Evolutionary conservation across 1,284 basidiomycete species (phyloP), one percentile per base, ranked within the genome.

Genomic region (Moniliophthora roreri): DNA sequence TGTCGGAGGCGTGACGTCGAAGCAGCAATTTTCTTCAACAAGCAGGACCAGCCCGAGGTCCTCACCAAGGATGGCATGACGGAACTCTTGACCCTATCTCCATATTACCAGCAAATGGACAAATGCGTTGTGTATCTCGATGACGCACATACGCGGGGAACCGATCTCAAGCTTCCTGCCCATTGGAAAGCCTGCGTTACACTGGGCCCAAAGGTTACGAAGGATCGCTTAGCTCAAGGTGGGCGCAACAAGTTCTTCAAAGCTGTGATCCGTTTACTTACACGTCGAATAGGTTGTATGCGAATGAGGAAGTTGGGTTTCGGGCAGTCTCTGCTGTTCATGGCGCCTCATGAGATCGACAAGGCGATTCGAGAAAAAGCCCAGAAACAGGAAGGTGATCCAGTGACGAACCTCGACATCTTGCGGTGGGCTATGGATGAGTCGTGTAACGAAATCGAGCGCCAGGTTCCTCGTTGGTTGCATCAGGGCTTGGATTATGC

Each of bases 141-240:
- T 47, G 70, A 72, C 36, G 67, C 68, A 0, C 70, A 71, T 53
- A 72, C 70, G 0, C 58, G 70, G n/a, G 70, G 70, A n/a, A 71
- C 69, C 7, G 70, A 72, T 48, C 56, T 72, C 15, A 69, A 67
- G 42, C 51, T 72, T 16, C 70, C 70, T 1, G 20, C 9, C 13
- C 56, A 57, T 2, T 60, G 54, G 24, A 65, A 67, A 11, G 70
- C 70, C 2, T 69, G 63, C 0, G 70, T 71, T 18, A 72, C 70
- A 0, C 61, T 83, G 1, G 82, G 81, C 0, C 76, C 75, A 0
- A 80, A 76, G 41, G 65, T 82, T 2, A 80, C 77, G 0, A 83
- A 84, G 48, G 82, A 84, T 60, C 68, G 75, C 39, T 59, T 84
- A 13, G 65, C 74, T 3, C 81, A 83, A 70, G 82, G 81, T 78